Conservation (phyloP, 257 asterid species). For the Thymus mandschuricus region DNA sequence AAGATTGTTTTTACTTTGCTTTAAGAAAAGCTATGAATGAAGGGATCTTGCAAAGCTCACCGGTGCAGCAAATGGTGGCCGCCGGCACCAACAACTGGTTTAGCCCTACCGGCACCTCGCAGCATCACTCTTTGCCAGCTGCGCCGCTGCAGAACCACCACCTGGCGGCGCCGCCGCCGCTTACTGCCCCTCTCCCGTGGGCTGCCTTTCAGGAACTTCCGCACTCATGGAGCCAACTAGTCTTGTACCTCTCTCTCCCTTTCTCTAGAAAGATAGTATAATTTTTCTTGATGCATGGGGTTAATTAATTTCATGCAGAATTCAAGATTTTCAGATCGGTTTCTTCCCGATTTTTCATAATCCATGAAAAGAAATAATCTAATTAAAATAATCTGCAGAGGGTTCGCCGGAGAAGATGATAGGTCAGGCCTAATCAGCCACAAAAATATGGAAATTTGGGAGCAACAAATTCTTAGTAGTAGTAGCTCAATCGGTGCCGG, state of each 20-base stretch:
- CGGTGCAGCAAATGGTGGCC: constrained; percentile 62
- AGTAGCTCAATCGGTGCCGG: not conserved
- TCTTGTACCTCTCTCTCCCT: constrained; percentile 45
- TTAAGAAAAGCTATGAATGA: constrained; percentile 43
- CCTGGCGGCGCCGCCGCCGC: constrained; percentile 34
- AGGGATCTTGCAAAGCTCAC: constrained; percentile 60
- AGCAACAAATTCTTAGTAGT: constrained; percentile 46
- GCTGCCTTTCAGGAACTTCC: constrained; percentile 53
- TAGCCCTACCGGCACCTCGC: constrained; percentile 45
- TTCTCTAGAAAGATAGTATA: constrained; percentile 10
- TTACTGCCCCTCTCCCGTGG: constrained; percentile 46
- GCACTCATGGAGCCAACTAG: constrained; percentile 74
- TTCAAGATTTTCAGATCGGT: not conserved
- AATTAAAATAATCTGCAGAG: constrained; percentile 37
- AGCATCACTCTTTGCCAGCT: constrained; percentile 41
- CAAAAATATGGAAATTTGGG: constrained; percentile 60
- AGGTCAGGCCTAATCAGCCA: constrained; percentile 32
- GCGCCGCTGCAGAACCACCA: constrained; percentile 37
- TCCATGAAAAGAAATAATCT: too few species aligned
- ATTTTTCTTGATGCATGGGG: constrained; percentile 12
- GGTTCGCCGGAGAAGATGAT: constrained; percentile 63
- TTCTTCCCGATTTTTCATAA: not conserved
- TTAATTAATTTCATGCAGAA: constrained; percentile 4
- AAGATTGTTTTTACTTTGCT: not conserved
- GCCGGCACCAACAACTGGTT: constrained; percentile 67